Evolutionary conservation across 2,329 filamentous ascomycete species (phyloP).

Genomic region (Talaromyces albobiverticillius): DNA sequence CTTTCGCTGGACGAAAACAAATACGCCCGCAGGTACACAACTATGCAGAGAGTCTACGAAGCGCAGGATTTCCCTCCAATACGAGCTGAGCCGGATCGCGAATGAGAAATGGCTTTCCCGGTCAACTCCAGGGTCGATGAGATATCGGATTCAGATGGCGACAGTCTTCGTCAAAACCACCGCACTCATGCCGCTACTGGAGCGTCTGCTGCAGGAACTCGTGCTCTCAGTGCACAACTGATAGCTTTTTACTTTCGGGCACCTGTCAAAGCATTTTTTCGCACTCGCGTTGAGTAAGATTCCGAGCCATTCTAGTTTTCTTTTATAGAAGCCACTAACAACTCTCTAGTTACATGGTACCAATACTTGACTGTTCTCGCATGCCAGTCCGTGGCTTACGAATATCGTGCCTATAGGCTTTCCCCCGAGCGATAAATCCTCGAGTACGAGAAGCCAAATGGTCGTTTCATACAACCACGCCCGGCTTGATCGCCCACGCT

Average conservation of each 20-base stretch:
- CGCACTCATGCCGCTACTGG: constrained; percentile 64
- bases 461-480: constrained; percentile 61
- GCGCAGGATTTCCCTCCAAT: background rate
- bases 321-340: constrained; percentile 15
- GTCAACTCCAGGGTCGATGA: background rate
- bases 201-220: constrained; percentile 79
- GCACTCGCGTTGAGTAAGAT: constrained; percentile 80
- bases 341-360: constrained; percentile 50
- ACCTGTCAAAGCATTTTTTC: constrained; percentile 89
- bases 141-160: background rate
- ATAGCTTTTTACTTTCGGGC: constrained; percentile 90
- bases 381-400: constrained; percentile 11
- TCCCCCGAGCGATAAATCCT: constrained; percentile 62
- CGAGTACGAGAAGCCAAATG: constrained; percentile 46
- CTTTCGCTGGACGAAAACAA: background rate
- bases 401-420: constrained; percentile 45
- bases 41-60: constrained; percentile 3
- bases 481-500: constrained; percentile 60
- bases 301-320: constrained; percentile 4
- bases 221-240: constrained; percentile 77
- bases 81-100: background rate
- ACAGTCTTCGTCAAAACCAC: constrained; percentile 23
- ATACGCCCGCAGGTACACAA: background rate
- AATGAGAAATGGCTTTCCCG: constrained; percentile 9
- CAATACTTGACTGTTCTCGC: constrained; percentile 4